Base-by-base conservation (phyloP, 2,329 filamentous ascomycete genomes). In the Madurella fahalii region DNA sequence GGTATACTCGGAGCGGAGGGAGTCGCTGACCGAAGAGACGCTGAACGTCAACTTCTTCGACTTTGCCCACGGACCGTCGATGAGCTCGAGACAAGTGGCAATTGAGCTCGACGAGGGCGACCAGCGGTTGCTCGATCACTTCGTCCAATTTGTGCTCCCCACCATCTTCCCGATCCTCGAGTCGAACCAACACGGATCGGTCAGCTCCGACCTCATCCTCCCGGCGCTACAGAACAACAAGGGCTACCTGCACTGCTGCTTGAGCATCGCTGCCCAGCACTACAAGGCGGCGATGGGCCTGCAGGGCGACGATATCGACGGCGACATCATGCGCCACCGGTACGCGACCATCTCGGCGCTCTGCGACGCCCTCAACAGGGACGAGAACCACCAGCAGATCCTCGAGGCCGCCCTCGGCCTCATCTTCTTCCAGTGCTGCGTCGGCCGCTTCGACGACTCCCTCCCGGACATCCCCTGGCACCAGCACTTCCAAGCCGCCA, bases 391-490 rank as follows among this genome's bases (percentile, higher is more conserved):
- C 69, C 81, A 87, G 56, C 84, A 94, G 70, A 95, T 95, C 64
- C 83, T 97, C 12, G 93, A 97, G 72, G 91, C 93, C 1, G 91
- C 92, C 0, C 80, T 97, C 5, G 91, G 89, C 49, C 91, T 97
- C 83, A 96, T 96, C 69, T 94, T 96, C 75, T 95, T 96, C 76
- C 90, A 96, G 69, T 94, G 89, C 74, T 87, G 90, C 25, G 93
- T 97, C 60, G 93, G 93, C 51, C 84, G 89, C 64, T 85, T 87
- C 37, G 87, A 94, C 64, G 90, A 96, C 68, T 82, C 82, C 45
- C 83, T 96, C 20, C 87, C 90, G 15, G 92, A 97, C 68, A 95
- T 97, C 64, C 86, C 92, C 18, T 99, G 94, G 94, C 89, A 93
- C 74, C 89, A 95, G 69, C 94, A 99, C 76, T 96, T 97, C 75